Evolutionary conservation across 805 yeast species (phyloP).

Genomic region (Tetrapisispora arboricola): DNA sequence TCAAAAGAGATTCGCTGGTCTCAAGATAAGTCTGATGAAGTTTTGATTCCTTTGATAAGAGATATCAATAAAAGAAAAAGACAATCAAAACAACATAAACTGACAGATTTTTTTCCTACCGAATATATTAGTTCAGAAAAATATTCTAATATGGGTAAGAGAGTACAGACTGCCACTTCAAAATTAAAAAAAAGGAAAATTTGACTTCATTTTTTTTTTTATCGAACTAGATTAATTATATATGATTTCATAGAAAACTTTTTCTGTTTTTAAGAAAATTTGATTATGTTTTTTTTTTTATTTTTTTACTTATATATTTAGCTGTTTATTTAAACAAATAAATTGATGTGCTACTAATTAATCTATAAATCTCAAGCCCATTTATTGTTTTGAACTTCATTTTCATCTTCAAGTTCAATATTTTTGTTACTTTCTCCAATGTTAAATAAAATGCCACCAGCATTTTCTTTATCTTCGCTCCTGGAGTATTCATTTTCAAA

Average conservation of each 20-base stretch:
- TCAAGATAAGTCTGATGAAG: conserved; percentile 64
- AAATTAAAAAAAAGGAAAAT: conserved; percentile 30
- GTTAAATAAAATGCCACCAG: conserved; percentile 1
- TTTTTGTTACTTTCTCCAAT: background rate
- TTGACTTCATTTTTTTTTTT: conserved; percentile 5
- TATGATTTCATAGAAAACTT: too few relatives aligned
- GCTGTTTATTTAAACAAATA: background rate
- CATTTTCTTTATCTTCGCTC: background rate
- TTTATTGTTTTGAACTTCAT: conserved; percentile 2
- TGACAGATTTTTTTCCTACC: conserved; percentile 60
- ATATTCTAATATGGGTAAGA: conserved; percentile 44
- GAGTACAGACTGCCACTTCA: conserved; percentile 49
- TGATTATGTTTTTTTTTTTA: too few relatives aligned
- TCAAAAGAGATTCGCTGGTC: conserved; percentile 72
- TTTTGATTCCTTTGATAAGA: conserved; percentile 73
- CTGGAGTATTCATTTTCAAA: background rate
- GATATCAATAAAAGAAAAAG: conserved; percentile 58
- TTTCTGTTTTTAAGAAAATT: too few relatives aligned
- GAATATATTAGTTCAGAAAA: conserved; percentile 40
- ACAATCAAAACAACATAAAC: conserved; percentile 46
- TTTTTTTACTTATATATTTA: background rate
- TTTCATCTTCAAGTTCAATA: conserved; percentile 1
- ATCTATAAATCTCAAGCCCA: conserved; percentile 3
- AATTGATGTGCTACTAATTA: background rate
- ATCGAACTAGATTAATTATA: background rate